Evolutionary conservation across 768 basidiomycete species (phyloP).

Genomic region (Pisolithus tinctorius): DNA sequence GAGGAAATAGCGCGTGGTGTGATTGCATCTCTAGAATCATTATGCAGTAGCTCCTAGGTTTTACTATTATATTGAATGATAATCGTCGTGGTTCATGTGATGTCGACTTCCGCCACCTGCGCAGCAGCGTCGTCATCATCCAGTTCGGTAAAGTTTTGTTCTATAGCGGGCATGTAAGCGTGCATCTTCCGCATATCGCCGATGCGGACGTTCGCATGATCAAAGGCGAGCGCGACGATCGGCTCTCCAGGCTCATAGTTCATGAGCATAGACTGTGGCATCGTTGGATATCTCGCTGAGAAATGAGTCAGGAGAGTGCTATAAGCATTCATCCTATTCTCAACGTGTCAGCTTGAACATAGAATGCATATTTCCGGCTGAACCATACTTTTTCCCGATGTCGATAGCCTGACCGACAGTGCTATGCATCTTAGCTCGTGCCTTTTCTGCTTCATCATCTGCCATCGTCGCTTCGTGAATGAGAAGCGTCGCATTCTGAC

Average conservation of each 20-base stretch:
- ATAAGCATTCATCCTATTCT: constrained; percentile 70
- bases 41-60: constrained; percentile 3
- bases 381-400: constrained; percentile 58
- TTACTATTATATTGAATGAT: background rate
- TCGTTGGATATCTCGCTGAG: constrained; percentile 87
- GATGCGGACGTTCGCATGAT: constrained; percentile 64
- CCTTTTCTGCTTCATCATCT: constrained; percentile 73
- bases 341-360: background rate
- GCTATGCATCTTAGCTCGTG: constrained; percentile 73
- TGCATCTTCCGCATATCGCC: constrained; percentile 83
- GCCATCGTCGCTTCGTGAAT: constrained; percentile 95
- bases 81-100: constrained; percentile 9
- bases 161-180: constrained; percentile 67
- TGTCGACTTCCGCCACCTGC: constrained; percentile 10
- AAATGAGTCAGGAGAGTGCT: constrained; percentile 93
- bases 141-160: constrained; percentile 52
- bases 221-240: constrained; percentile 72
- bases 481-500: constrained; percentile 64
- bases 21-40: constrained; percentile 44
- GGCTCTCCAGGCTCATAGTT: constrained; percentile 28
- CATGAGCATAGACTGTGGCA: constrained; percentile 45
- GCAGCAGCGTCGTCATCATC: constrained; percentile 37
- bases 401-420: constrained; percentile 86
- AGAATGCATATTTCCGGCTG: constrained; percentile 1
- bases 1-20: constrained; percentile 42